Base-by-base conservation (phyloP, 805 yeast species). In the Candida andamanensis region DNA sequence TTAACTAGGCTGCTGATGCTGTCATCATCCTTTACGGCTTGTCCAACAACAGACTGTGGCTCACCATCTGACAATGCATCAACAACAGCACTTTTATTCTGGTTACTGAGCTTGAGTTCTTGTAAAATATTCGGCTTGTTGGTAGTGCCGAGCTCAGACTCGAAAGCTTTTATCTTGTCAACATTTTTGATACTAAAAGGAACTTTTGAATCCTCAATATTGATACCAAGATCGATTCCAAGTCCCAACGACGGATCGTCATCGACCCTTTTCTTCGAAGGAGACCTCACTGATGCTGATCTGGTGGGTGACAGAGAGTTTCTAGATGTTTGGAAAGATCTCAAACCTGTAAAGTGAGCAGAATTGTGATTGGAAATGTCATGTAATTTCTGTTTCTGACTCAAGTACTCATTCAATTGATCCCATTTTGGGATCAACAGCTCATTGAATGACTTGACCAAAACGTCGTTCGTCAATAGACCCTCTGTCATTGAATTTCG, bases 401-500 rank as follows among this genome's bases (percentile, higher is more conserved):
- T 32, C 13, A 33, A 31, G 9, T 25, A 28, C 4, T 41, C 44
- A 39, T 42, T 52, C 6, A 50, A 36, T 13, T 31, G 21, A 17
- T 49, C 41, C 63, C 63, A 58, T 29, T 49, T 42, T 2, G 55
- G 50, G n/a, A 58, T 30, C 4, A 57, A 35, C 6, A 29, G 30
- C 2, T 47, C 49, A 32, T 59, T 58, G 35, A 49, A 60, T 20
- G 27, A 12, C 2, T 29, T 15, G 2, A 47, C 41, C 13, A 59
- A 24, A 5, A 22, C 56, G 8, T 35, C 42, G 10, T 68, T 63
- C 24, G 55, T 58, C 4, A 71, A 49, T 21, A 69, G 45, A 10
- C 61, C 47, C 40, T 69, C 72, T 40, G 38, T 36, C 25, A 58
- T 56, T 3, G 67, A 63, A 20, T 56, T 56, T 30, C 45, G 47